Evolutionary conservation across 495 filamentous ascomycete species (phyloP), one percentile per base, ranked within the genome.

Genomic region (Xylaria palmicola): DNA sequence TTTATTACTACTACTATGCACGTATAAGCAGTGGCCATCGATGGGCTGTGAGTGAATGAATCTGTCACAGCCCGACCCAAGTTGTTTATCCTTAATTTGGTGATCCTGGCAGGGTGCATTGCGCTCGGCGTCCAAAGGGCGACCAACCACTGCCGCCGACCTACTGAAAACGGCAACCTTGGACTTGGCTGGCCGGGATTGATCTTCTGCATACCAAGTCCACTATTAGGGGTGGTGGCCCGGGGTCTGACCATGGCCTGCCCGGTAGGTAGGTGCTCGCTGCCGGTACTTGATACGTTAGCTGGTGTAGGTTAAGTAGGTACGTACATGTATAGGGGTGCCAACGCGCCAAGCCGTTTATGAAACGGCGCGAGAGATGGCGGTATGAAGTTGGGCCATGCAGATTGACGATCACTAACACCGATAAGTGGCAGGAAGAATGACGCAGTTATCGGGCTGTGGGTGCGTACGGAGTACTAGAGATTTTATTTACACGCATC

Each of bases 1-100:
- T 44, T 44, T 32, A 34, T 20, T 56, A 8, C 6, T 44, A 20
- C 41, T 19, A 44, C 3, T 6, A 2, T 4, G 17, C 39, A n/a
- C 10, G 10, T 15, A 37, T 27, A 22, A 24, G 34, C 15, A 17
- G 15, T 1, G n/a, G 32, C 19, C 53, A 26, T 30, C 37, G 39
- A 43, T 32, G 27, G 12, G 53, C 26, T 56, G 27, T 32, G 8
- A 17, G 32, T 24, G 53, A 44, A 56, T 13, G 53, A 56, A 56
- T 56, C 53, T 44, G 53, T 44, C 53, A 56, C 53, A 56, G 53
- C 36, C 32, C 26, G 53, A 30, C 53, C 20, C 53, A 22, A 56
- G 32, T 6, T 32, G 39, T 22, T 10, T 56, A 39, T 39, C 53
- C 53, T 56, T 56, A 56, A 56, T 44, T 56, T 56, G 29, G 53